Evolutionary conservation across 1,284 basidiomycete species (phyloP).

Genomic region (Mycena sp.): DNA sequence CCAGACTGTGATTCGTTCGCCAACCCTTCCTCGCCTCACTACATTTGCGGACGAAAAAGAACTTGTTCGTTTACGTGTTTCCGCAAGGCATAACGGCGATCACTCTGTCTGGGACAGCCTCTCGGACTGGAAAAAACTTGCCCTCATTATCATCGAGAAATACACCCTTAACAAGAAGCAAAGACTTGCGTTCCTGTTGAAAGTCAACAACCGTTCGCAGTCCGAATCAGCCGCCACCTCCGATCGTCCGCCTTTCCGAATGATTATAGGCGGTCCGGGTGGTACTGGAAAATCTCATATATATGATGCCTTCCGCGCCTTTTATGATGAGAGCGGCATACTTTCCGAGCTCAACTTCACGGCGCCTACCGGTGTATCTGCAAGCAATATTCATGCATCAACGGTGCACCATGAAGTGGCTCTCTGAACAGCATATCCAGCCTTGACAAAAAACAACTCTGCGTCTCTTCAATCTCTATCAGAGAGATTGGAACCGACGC

Average conservation of each 20-base stretch:
- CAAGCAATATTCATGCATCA: conserved; percentile 20
- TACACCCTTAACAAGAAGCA: conserved; percentile 25
- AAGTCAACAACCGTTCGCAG: conserved; percentile 15
- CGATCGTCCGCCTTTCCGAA: conserved; percentile 2
- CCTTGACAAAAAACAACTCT: conserved; percentile 3
- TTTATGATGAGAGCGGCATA: conserved; percentile 4
- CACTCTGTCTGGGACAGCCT: neutral
- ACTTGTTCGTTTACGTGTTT: neutral
- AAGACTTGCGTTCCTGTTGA: conserved; percentile 20
- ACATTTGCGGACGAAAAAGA: conserved; percentile 9
- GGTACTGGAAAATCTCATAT: conserved; percentile 26
- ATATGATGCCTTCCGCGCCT: conserved; percentile 18
- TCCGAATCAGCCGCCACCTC: neutral
- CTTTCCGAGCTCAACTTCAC: conserved; percentile 15
- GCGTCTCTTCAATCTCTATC: neutral
- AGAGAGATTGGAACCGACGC: neutral
- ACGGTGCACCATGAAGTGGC: conserved; percentile 14
- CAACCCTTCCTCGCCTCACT: neutral
- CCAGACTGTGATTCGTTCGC: neutral
- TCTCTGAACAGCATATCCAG: neutral
- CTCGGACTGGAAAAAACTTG: conserved; percentile 10
- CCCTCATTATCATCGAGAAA: conserved; percentile 2
- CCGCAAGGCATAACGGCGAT: neutral
- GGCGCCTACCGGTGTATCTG: conserved; percentile 27
- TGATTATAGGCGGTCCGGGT: conserved; percentile 24